Evolutionary conservation across 257 asterid species (phyloP).

Genomic region (Salvia miltiorrhiza): DNA sequence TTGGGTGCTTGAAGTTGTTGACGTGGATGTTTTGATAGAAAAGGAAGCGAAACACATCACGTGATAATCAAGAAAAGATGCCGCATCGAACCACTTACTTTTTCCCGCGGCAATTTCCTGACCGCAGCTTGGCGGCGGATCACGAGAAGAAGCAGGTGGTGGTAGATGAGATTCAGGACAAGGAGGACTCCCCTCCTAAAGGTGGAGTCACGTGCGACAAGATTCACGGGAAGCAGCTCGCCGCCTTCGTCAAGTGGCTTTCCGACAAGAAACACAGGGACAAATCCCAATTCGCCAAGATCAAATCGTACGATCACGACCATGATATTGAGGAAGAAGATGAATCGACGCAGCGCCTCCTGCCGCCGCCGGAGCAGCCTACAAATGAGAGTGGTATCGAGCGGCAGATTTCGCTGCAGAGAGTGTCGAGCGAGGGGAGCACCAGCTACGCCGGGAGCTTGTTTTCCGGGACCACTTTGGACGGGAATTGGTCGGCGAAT

Average conservation of each 20-base stretch:
- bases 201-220: slow-evolving; percentile 56
- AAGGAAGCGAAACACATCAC: slow-evolving; percentile 22
- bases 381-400: slow-evolving; percentile 41
- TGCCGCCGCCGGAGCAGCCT: slow-evolving; percentile 35
- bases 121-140: slow-evolving; percentile 45
- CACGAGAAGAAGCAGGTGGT: slow-evolving; percentile 62
- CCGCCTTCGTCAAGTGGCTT: slow-evolving; percentile 59
- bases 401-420: slow-evolving; percentile 57
- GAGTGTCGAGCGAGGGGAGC: slow-evolving; percentile 70
- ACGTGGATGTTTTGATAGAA: not conserved
- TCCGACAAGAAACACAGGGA: slow-evolving; percentile 53
- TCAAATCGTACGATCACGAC: slow-evolving; percentile 27
- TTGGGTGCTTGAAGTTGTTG: slow-evolving; percentile 7
- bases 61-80: slow-evolving; percentile 49
- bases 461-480: slow-evolving; percentile 70
- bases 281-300: slow-evolving; percentile 47
- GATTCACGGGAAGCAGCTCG: slow-evolving; percentile 70
- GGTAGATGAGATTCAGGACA: too few relatives aligned
- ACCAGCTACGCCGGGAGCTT: slow-evolving; percentile 79
- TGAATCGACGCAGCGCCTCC: slow-evolving; percentile 31
- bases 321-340: slow-evolving; percentile 37
- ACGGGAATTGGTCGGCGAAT: slow-evolving; percentile 65
- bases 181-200: too few relatives aligned
- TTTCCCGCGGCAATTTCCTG: slow-evolving; percentile 86
- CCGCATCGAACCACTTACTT: slow-evolving; percentile 93